Conservation (phyloP, 106 monocot genomes). For the Acorus calamus region DNA sequence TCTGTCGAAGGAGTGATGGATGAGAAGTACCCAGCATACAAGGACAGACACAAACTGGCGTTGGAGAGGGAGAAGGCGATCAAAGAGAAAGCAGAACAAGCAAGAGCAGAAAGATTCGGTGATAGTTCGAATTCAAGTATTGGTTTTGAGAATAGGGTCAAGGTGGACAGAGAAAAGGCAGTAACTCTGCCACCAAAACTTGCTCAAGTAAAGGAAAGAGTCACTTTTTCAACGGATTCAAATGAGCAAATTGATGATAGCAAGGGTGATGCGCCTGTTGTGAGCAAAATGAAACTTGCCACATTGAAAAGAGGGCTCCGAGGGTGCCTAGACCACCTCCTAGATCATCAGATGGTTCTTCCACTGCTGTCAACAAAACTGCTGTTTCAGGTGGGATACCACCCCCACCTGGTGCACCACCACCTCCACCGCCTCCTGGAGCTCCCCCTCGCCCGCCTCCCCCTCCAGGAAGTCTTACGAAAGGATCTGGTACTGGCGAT, state of each 20-base stretch:
- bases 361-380: too few relatives aligned
- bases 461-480: conserved; percentile 43
- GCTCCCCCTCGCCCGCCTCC: conserved; percentile 40
- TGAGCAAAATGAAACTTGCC: conserved; percentile 78
- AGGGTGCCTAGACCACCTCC: conserved; percentile 73
- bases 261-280: conserved; percentile 26
- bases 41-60: conserved; percentile 86
- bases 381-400: too few relatives aligned
- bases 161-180: conserved; percentile 16
- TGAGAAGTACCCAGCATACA: conserved; percentile 88
- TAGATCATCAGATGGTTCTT: conserved; percentile 14
- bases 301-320: conserved; percentile 61
- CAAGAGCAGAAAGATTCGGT: conserved; percentile 61
- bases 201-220: conserved; percentile 65
- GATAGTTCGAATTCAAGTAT: conserved; percentile 8
- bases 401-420: neutral
- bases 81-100: conserved; percentile 83
- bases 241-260: neutral
- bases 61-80: conserved; percentile 75
- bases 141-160: conserved; percentile 16
- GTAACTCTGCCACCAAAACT: conserved; percentile 57
- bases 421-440: conserved; percentile 20
- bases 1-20: conserved; percentile 74
- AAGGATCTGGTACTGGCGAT: conserved; percentile 8
- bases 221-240: conserved; percentile 1